These are phyloP conservation scores for Abortiporus biennis DNA, from an alignment of 1,284 basidiomycete species.

Conservation along the genomic window DNA sequence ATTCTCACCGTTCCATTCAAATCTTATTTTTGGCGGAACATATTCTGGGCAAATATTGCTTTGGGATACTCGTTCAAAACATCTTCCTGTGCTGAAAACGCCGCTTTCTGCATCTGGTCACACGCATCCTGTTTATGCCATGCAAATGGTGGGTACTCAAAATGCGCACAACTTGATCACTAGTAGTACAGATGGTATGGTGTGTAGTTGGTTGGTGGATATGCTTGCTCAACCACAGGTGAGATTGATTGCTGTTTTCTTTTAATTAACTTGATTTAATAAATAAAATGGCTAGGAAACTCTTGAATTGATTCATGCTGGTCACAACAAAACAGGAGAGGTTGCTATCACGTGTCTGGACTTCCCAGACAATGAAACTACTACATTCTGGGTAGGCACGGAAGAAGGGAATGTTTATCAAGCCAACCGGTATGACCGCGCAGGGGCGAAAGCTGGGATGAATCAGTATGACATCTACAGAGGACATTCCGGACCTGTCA, in stretches of 20 bases:
- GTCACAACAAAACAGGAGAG: constrained; percentile 92
- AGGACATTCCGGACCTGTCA: constrained; percentile 90
- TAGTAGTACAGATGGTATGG: constrained; percentile 92
- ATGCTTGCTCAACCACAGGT: constrained; percentile 98
- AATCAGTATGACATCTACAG: constrained; percentile 89
- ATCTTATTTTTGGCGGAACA: constrained; percentile 94
- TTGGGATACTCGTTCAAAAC: constrained; percentile 98
- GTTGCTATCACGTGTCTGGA: constrained; percentile 91
- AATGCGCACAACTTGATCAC: constrained; percentile 97
- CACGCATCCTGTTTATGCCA: constrained; percentile 96
- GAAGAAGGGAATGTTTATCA: constrained; percentile 97
- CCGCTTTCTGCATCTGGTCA: constrained; percentile 93
- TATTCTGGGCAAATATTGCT: constrained; percentile 97
- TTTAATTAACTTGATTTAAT: constrained; percentile 9
- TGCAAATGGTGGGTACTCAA: constrained; percentile 96
- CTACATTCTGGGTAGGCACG: constrained; percentile 94
- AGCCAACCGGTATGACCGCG: constrained; percentile 93
- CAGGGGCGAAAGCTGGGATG: constrained; percentile 92
- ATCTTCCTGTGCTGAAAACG: constrained; percentile 93
- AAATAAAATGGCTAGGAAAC: constrained; percentile 62
- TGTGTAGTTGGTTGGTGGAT: constrained; percentile 97
- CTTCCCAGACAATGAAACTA: constrained; percentile 93
- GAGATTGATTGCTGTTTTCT: constrained; percentile 3
- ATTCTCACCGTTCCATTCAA: constrained; percentile 97
- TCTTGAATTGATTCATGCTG: constrained; percentile 78